Base-by-base conservation (phyloP, 2,329 filamentous ascomycete species). In the Hymenoscyphus scutula region DNA sequence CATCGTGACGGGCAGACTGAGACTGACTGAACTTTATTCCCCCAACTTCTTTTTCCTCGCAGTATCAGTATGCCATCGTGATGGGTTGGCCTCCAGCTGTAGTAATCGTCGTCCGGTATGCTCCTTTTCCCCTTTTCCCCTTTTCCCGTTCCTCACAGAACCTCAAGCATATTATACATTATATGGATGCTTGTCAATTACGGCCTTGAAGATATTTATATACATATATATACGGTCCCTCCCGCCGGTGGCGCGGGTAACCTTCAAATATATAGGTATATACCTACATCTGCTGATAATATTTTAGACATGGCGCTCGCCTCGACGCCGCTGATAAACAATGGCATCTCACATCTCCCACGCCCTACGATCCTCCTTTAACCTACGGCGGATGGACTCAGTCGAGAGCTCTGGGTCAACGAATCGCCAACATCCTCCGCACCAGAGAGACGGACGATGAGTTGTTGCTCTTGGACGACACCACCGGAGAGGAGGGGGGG, bases 311-410 rank as follows among this genome's bases (percentile, higher is more conserved):
- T 77, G 95, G 95, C 73, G 91, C 93, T 71, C 89, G 95, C 69
- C 88, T 99, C 62, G 95, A 99, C 76, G 92, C 92, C 61, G 92
- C 93, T 65, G 93, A 99, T 81, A 92, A 93, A 75, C 87, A 91
- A 76, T 99, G 95, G 95, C 92, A 97, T 76, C 83, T 97, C 60
- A 90, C 90, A 32, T 97, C 95, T 5, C 90, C 93, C 1, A 93
- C 92, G 5, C 95, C 95, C 1, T 99, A 98, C 80, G 94, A 99
- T 69, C 91, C 95, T 68, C 95, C 95, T 57, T 82, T 99, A 62
- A 97, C 93, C 2, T 98, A 97, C 74, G 91, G 91, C 69, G 95
- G 95, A 67, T 97, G 95, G 90, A 85, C 89, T 15, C 95, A 98
- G 76, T 89, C 90, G 60, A 88, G 90, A 70, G 86, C 88, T 5